These are phyloP conservation scores for Hansenula sp. DNA, from an alignment of 1,139 yeast genomes.

Conservation along the genomic window DNA sequence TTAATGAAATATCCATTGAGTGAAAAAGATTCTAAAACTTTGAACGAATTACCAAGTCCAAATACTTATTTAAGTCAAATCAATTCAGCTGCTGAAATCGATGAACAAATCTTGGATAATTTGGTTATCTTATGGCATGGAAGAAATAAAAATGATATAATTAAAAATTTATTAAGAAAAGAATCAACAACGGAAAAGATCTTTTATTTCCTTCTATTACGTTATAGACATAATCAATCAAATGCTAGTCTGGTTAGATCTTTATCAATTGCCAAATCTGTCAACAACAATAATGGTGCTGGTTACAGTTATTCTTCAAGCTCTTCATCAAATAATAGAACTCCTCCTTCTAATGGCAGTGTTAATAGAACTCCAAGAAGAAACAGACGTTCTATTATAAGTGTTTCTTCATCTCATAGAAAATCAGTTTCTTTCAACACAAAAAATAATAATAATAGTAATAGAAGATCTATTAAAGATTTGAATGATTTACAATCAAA, in stretches of 20 bases:
- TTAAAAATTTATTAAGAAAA: constrained; percentile 46
- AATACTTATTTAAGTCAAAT: constrained; percentile 55
- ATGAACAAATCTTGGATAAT: constrained; percentile 61
- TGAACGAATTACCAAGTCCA: constrained; percentile 59
- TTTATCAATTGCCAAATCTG: constrained; percentile 25
- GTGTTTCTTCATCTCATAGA: constrained; percentile 51
- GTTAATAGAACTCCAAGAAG: constrained; percentile 32
- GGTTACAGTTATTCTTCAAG: constrained; percentile 3
- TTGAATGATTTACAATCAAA: constrained; percentile 9
- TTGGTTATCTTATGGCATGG: constrained; percentile 76
- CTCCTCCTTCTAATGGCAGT: constrained; percentile 12
- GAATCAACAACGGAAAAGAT: constrained; percentile 74
- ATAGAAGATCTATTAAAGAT: constrained; percentile 17
- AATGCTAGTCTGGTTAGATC: constrained; percentile 21
- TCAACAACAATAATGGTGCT: constrained; percentile 9
- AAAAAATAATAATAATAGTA: constrained; percentile 31
- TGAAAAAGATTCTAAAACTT: constrained; percentile 33
- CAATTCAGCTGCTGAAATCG: constrained; percentile 45
- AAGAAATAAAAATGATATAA: constrained; percentile 53
- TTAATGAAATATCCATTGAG: constrained; percentile 50
- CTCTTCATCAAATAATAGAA: constrained; percentile 6
- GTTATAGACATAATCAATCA: constrained; percentile 35
- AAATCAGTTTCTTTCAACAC: constrained; percentile 54
- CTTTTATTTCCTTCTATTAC: constrained; percentile 57
- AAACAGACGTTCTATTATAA: constrained; percentile 47